These are phyloP conservation scores for Naganishia friedmannii DNA, from an alignment of 768 basidiomycete species.

Conservation along the genomic window DNA sequence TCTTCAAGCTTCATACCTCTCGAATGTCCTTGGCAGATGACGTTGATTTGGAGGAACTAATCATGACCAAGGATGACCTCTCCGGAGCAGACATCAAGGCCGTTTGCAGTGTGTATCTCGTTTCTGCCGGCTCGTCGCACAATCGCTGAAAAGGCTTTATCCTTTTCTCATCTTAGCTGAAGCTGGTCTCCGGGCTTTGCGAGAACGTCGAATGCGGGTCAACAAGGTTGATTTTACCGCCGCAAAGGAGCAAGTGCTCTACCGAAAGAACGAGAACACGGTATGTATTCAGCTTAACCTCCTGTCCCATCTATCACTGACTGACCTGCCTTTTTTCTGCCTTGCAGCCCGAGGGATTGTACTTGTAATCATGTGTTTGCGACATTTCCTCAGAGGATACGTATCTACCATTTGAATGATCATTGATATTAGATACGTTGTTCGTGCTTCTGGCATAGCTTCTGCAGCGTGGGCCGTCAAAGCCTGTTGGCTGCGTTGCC, in stretches of 20 bases:
- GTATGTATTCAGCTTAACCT: neutral
- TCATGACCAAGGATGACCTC: slow-evolving; percentile 91
- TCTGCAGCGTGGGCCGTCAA: neutral
- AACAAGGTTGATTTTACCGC: slow-evolving; percentile 83
- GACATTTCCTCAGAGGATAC: neutral
- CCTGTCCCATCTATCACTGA: neutral
- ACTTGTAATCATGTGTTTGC: slow-evolving; percentile 2
- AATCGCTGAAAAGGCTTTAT: neutral
- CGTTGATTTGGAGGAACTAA: slow-evolving; percentile 92
- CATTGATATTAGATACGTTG: neutral
- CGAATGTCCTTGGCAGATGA: slow-evolving; percentile 80
- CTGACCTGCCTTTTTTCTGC: neutral
- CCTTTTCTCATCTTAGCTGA: slow-evolving; percentile 60
- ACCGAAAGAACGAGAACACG: slow-evolving; percentile 96
- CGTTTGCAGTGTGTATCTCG: slow-evolving; percentile 61
- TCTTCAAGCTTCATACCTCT: slow-evolving; percentile 88
- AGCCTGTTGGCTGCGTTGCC: no score
- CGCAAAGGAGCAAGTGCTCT: slow-evolving; percentile 92
- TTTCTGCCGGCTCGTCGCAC: neutral
- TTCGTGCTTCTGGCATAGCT: neutral
- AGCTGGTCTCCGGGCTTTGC: slow-evolving; percentile 88
- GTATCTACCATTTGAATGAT: neutral
- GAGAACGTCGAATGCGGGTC: slow-evolving; percentile 79
- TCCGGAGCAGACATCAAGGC: slow-evolving; percentile 99
- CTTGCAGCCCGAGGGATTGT: slow-evolving; percentile 22